These are phyloP conservation scores for Aegilops longissima DNA, from an alignment of 176 grass and related monocot species.

Conservation along the genomic window DNA sequence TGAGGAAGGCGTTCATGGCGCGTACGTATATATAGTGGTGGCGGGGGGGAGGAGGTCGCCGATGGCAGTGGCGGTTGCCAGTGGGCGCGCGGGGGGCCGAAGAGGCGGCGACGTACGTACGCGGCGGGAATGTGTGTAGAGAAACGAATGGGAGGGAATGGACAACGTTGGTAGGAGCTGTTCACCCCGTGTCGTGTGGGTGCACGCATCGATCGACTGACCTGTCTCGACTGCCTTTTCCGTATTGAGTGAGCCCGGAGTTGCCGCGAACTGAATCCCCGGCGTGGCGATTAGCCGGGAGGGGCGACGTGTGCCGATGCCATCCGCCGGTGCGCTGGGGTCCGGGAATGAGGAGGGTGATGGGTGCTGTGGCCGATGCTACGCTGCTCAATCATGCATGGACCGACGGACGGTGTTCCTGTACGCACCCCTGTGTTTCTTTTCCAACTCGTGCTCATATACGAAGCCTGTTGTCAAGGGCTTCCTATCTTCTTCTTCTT, in stretches of 20 bases:
- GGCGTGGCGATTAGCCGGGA: neutral
- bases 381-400: slow-evolving; percentile 19
- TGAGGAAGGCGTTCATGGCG: slow-evolving; percentile 11
- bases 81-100: neutral
- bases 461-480: neutral
- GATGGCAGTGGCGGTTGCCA: neutral
- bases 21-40: slow-evolving; percentile 18
- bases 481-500: too few relatives aligned
- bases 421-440: neutral
- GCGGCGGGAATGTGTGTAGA: neutral
- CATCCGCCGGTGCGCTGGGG: neutral
- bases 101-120: neutral
- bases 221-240: neutral
- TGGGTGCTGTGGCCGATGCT: neutral
- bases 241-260: neutral
- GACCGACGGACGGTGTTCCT: neutral
- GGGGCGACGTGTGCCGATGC: neutral
- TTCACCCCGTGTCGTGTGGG: neutral
- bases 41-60: neutral
- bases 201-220: slow-evolving; percentile 1
- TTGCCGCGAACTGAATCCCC: slow-evolving; percentile 3
- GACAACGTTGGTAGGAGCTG: slow-evolving; percentile 23
- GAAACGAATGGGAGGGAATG: slow-evolving; percentile 36
- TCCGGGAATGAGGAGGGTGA: neutral
- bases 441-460: neutral